phyloP scores from a whole-genome alignment of 1,139 yeast species.

The Sugiyamaella sp. region DNA sequence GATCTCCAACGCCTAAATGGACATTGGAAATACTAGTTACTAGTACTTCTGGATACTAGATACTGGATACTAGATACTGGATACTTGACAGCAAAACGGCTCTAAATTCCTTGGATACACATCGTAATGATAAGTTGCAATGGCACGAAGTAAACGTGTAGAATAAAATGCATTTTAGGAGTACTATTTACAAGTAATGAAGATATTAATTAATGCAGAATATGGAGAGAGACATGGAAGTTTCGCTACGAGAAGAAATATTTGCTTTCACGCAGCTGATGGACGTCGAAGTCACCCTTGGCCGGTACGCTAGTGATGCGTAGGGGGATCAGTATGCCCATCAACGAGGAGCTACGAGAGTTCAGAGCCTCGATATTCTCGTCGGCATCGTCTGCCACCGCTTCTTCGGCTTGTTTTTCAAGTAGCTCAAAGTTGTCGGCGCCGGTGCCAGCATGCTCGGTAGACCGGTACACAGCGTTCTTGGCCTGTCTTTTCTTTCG shows the following conservation, averaged over 20 bases:
- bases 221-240: neutral
- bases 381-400: constrained; percentile 24
- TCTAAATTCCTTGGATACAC: too few relatives aligned
- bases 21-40: too few relatives aligned
- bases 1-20: too few relatives aligned
- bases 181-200: constrained; percentile 1
- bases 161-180: constrained; percentile 6
- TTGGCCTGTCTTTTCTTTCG: constrained; percentile 18
- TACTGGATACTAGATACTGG: too few relatives aligned
- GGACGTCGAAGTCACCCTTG: constrained; percentile 84
- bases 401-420: constrained; percentile 21
- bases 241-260: constrained; percentile 67
- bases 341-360: constrained; percentile 20
- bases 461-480: constrained; percentile 29
- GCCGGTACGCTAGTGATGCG: constrained; percentile 73
- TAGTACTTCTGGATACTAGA: too few relatives aligned
- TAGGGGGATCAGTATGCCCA: constrained; percentile 58
- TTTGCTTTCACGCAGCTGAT: constrained; percentile 66
- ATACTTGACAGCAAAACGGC: too few relatives aligned
- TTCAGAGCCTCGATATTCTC: constrained; percentile 20
- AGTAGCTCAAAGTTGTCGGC: constrained; percentile 33
- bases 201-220: neutral
- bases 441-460: constrained; percentile 44
- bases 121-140: too few relatives aligned
- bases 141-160: too few relatives aligned